Conservation (phyloP, 83 land plant species). For the Picea engelmannii region DNA sequence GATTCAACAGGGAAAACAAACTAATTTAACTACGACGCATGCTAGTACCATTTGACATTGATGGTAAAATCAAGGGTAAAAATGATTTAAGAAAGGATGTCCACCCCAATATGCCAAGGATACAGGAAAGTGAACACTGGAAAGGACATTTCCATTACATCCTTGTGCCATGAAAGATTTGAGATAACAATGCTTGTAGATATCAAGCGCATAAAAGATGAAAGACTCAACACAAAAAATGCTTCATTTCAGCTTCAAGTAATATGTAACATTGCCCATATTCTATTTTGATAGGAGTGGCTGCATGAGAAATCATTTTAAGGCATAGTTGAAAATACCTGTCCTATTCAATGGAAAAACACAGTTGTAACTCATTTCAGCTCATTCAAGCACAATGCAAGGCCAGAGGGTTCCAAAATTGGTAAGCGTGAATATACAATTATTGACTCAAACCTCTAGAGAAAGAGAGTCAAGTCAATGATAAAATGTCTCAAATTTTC, state of each 20-base stretch:
- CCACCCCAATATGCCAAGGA: neutral
- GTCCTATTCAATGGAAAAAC: neutral
- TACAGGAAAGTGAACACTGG: neutral
- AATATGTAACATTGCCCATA: neutral
- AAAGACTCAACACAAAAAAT: neutral
- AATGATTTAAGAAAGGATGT: neutral
- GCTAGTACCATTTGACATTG: no score
- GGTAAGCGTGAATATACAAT: neutral
- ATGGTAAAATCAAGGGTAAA: no score
- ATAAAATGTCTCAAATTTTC: neutral
- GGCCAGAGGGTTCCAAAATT: neutral
- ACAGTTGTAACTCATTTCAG: neutral
- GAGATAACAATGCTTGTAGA: no score
- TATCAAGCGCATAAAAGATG: neutral
- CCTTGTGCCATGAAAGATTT: neutral
- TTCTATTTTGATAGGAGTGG: neutral
- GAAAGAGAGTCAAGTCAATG: no score
- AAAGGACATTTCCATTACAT: neutral
- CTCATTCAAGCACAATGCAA: neutral
- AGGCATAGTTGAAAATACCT: neutral
- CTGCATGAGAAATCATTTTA: neutral
- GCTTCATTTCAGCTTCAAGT: neutral
- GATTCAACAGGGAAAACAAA: no score
- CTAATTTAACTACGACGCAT: no score
- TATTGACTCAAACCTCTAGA: neutral